Base-by-base conservation (phyloP, 2,329 filamentous ascomycete species). In the Talaromyces islandicus region DNA sequence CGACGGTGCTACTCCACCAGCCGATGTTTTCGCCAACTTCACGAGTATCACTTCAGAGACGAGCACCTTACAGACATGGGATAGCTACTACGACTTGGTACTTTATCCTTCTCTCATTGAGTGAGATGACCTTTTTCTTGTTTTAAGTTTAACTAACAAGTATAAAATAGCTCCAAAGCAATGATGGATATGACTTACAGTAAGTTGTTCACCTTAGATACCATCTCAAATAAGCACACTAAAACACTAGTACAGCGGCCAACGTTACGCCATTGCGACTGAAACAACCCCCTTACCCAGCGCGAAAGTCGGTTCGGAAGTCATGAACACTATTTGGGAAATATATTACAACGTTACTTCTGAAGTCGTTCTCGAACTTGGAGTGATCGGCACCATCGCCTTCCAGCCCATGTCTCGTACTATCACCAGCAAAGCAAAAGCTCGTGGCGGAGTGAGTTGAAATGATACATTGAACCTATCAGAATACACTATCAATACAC, bases 1-100 rank as follows among this genome's bases (percentile, higher is more conserved):
- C 69, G 83, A 88, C 68, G 85, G 82, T 1, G 77, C 79, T 0
- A 70, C 72, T 56, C 80, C 80, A 0, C 84, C 85, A 0, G 66
- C 73, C 1, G 80, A 75, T 4, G 77, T 83, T 2, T 88, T 88
- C 61, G 76, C 80, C 60, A 80, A 80, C 60, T 88, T 88, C 69
- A 79, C 80, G 1, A 74, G 74, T 43, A 75, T 83, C 53, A 66
- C 71, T 1, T 76, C 77, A 1, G 62, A 73, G 0, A 66, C 76
- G 24, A 80, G 83, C 65, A 78, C 71, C 19, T 75, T 74, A 55
- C 78, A 80, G 66, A 77, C 76, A 3, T 80, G 77, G 63, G 65
- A 73, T 59, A 77, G 72, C 7, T 83, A 82, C 62, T 72, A 76
- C 56, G 76, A 78, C 48, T 70, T 85, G 7, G 74, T 82, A 62